Conservation (phyloP, 2,329 filamentous ascomycete species). For the Arthrinium puccinioides region DNA sequence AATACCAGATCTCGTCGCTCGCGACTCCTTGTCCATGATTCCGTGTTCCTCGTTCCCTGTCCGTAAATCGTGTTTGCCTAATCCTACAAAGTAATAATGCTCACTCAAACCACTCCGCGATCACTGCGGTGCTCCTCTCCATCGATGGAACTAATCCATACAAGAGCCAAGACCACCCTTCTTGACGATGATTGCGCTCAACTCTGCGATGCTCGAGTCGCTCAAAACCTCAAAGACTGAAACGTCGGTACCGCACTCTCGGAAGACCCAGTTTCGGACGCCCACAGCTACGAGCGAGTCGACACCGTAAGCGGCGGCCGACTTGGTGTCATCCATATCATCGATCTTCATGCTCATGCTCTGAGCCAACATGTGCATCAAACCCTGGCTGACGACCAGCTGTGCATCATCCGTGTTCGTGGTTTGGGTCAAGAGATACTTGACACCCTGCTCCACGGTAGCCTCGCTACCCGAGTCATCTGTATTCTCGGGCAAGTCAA, state of each 20-base stretch:
- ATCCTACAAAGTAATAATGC: too few relatives aligned
- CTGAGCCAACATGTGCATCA: conserved; percentile 33
- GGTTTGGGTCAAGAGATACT: conserved; percentile 3
- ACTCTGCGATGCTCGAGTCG: conserved; percentile 30
- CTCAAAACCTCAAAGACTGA: conserved; percentile 41
- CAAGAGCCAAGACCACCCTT: conserved; percentile 6
- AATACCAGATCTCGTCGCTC: too few relatives aligned
- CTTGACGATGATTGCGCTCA: conserved; percentile 27
- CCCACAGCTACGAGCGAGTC: conserved; percentile 47
- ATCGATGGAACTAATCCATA: background rate
- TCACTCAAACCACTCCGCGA: too few relatives aligned
- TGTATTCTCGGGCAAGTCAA: conserved; percentile 32
- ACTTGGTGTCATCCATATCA: conserved; percentile 34
- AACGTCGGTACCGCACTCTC: conserved; percentile 34
- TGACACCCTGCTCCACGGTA: conserved; percentile 4
- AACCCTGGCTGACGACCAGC: conserved; percentile 26
- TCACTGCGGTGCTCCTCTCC: background rate
- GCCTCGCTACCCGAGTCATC: conserved; percentile 3
- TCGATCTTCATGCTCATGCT: conserved; percentile 37
- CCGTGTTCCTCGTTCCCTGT: too few relatives aligned
- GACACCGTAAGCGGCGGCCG: conserved; percentile 39
- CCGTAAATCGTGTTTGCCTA: too few relatives aligned
- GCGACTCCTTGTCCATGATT: too few relatives aligned
- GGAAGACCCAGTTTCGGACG: conserved; percentile 42
- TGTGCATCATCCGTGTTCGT: conserved; percentile 21